Conservation (phyloP, 257 asterid species). For the Nicotiana tabacum region DNA sequence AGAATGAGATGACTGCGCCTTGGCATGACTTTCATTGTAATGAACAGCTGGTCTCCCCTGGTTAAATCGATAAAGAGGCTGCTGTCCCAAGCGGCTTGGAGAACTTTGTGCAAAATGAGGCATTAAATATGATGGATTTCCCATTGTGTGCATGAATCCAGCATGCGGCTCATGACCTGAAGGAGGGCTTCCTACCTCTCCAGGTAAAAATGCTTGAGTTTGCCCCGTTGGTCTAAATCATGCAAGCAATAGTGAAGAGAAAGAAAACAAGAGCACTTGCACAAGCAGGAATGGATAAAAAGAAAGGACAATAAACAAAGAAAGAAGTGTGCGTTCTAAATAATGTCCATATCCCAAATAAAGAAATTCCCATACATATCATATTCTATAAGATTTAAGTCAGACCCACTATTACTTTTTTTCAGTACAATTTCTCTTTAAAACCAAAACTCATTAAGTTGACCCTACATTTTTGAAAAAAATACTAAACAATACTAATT, state of each 20-base stretch:
- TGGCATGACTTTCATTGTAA: conserved; percentile 43
- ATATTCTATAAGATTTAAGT: background rate
- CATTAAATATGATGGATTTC: conserved; percentile 46
- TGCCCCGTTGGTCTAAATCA: conserved; percentile 54
- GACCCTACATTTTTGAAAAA: background rate
- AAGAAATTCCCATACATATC: background rate
- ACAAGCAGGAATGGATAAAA: background rate
- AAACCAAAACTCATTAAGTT: background rate
- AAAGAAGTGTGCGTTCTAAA: background rate
- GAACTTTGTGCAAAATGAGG: conserved; percentile 60
- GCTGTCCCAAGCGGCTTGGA: conserved; percentile 67
- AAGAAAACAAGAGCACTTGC: background rate
- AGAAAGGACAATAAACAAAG: conserved; percentile 3
- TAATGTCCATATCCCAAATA: background rate
- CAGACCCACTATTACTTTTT: background rate
- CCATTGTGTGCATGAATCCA: conserved; percentile 37
- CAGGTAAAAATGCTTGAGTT: conserved; percentile 46
- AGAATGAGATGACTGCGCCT: conserved; percentile 40
- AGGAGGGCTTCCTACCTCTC: conserved; percentile 50
- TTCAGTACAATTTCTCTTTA: background rate
- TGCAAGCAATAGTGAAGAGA: conserved; percentile 6
- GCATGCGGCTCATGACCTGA: conserved; percentile 39
- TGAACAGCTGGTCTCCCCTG: conserved; percentile 57
- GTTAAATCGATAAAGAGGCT: conserved; percentile 49
- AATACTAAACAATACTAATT: background rate